Evolutionary conservation across 768 basidiomycete genomes (phyloP).

Genomic region (Mycena rosella): DNA sequence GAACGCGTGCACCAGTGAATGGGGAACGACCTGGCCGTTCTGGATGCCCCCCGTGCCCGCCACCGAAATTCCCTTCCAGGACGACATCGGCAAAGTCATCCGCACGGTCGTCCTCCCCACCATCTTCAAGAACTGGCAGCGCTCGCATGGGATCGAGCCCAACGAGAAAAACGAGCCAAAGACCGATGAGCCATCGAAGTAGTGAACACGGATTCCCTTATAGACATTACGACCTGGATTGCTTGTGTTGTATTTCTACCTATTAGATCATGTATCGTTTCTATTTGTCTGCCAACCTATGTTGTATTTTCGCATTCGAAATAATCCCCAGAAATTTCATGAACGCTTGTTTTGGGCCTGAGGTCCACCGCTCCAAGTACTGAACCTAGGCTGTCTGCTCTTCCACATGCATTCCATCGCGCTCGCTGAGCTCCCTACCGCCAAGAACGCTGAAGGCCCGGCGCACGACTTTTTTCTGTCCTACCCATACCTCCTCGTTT

Average conservation of each 20-base stretch:
- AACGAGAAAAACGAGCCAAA: no score
- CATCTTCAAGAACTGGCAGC: slow-evolving; percentile 22
- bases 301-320: no score
- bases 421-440: slow-evolving; percentile 26
- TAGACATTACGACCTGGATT: no score
- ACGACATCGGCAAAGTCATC: slow-evolving; percentile 41
- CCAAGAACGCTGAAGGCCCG: slow-evolving; percentile 22
- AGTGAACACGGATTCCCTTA: no score
- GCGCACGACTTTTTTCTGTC: slow-evolving; percentile 22
- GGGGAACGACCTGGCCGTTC: slow-evolving; percentile 48
- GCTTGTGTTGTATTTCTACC: no score
- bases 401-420: slow-evolving; percentile 25
- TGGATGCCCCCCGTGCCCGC: slow-evolving; percentile 41
- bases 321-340: no score
- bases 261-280: no score
- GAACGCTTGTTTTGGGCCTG: no score
- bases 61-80: slow-evolving; percentile 40
- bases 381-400: not conserved
- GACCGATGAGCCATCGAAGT: no score
- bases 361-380: not conserved
- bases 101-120: slow-evolving; percentile 21
- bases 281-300: no score
- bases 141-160: slow-evolving; percentile 4
- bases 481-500: slow-evolving; percentile 26
- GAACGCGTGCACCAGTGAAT: slow-evolving; percentile 29